Base-by-base conservation (phyloP, 306 rosid genomes). In the Inga leiocalycina region DNA sequence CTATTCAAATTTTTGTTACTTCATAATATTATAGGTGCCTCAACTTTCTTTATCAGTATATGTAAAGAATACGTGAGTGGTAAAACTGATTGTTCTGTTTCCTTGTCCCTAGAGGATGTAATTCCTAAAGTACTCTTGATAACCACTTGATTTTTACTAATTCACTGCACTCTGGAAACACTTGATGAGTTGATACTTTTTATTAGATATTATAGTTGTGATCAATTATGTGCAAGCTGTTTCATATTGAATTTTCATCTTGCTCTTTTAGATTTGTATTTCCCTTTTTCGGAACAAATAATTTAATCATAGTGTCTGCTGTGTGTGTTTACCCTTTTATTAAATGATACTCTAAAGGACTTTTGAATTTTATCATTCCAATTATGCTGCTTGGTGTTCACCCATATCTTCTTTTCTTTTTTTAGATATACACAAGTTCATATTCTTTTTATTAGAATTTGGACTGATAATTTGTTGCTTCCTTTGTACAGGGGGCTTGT, bases 401-500 rank as follows among this genome's bases (percentile, higher is more conserved):
- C 13, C 24, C 44, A 19, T 57, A 22, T 59, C 13, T 73, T 73
- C n/a, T 27, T 57, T 77, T 45, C 41, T 5, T 64, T 14, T 41
- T 27, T 13, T 64, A 11, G 12, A 14, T 30, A 13, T 30, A 32
- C 15, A 15, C 46, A 39, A 15, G 10, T n/a, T 37, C 49, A 19
- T 10, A 19, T 19, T 72, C 39, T 64, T 76, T 22, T 27, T 65
- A n/a, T 8, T 77, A 74, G 74, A 79, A 69, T 34, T 76, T 80
- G 32, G 41, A 56, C 22, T 64, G 43, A 79, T 84, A 65, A 79
- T 76, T 37, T 82, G 24, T 74, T 72, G 37, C 65, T 44, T 70
- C 44, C 44, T 79, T 72, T 86, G 82, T 92, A 81, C 91, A 96
- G 99, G 95, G 99, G 99, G 39, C 22, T 94, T 41, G 88, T 96